Percentiles rank a stretch among this genome's conserved stretches.
Evolutionary conservation across 345 rosid genomes (phyloP).

Genomic region (Brassica incana): DNA sequence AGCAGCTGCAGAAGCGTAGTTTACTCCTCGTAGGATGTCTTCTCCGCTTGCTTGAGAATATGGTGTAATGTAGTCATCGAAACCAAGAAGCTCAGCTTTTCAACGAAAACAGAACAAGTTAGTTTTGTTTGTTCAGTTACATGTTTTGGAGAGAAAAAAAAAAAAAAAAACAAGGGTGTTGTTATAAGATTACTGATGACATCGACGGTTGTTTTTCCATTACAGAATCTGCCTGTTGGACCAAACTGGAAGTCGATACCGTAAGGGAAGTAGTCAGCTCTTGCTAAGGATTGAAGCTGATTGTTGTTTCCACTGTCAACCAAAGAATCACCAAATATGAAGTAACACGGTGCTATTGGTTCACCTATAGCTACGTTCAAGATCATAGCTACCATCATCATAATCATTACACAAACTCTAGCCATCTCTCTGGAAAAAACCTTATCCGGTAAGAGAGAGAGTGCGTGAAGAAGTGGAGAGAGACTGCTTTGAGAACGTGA

Average conservation of each 20-base stretch:
- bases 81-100: constrained; percentile 68
- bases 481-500: background rate
- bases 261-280: background rate
- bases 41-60: constrained; percentile 58
- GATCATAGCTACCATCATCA: background rate
- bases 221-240: background rate
- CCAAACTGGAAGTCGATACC: background rate
- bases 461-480: background rate
- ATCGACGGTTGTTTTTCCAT: background rate
- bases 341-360: background rate
- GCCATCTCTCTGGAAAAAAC: background rate
- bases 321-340: background rate
- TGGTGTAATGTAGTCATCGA: constrained; percentile 59
- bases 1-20: constrained; percentile 87
- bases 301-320: background rate
- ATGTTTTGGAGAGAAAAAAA: background rate
- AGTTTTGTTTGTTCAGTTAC: background rate
- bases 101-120: constrained; percentile 5
- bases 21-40: constrained; percentile 59
- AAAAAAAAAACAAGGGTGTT: background rate
- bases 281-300: background rate
- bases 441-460: background rate
- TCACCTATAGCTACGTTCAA: background rate
- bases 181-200: background rate
- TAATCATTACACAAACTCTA: background rate